Percentiles rank a stretch among this genome's conserved stretches.
Evolutionary conservation across 306 rosid species (phyloP).

Genomic region (Casuarina glauca): DNA sequence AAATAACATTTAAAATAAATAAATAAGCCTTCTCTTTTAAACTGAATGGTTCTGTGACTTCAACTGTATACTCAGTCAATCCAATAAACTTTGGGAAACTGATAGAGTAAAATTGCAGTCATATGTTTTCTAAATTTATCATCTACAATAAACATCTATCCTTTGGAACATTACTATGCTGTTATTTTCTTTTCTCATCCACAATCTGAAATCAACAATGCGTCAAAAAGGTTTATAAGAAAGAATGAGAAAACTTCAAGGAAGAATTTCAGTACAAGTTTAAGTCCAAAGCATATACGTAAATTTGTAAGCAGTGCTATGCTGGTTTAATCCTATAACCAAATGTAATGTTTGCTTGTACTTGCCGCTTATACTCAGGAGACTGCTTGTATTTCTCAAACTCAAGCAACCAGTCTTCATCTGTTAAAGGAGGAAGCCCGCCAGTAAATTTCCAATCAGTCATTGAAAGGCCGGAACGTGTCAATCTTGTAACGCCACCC

Average conservation of each 20-base stretch:
- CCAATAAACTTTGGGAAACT: not conserved
- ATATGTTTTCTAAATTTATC: not conserved
- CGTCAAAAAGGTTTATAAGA: not conserved
- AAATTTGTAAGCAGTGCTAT: too few relatives aligned
- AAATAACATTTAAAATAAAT: not conserved
- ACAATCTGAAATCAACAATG: not conserved
- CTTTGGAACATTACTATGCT: not conserved
- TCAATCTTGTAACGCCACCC: constrained; percentile 83
- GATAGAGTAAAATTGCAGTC: not conserved
- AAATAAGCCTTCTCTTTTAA: not conserved
- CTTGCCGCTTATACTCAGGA: constrained; percentile 82
- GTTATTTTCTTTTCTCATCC: not conserved
- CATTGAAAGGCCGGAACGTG: constrained; percentile 94
- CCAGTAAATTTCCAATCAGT: constrained; percentile 93
- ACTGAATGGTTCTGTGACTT: not conserved
- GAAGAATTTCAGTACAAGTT: not conserved
- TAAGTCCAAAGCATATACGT: not conserved
- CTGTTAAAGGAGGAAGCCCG: constrained; percentile 64
- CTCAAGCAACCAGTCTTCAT: constrained; percentile 70
- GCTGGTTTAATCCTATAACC: not conserved
- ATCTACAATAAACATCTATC: not conserved
- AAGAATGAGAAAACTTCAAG: not conserved
- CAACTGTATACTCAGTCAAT: not conserved
- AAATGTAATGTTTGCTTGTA: not conserved
- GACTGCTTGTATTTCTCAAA: constrained; percentile 83